Percentiles rank a stretch among this genome's conserved stretches.
Conservation (phyloP, 202 grass and related monocot genomes). For the Panicum virgatum region DNA sequence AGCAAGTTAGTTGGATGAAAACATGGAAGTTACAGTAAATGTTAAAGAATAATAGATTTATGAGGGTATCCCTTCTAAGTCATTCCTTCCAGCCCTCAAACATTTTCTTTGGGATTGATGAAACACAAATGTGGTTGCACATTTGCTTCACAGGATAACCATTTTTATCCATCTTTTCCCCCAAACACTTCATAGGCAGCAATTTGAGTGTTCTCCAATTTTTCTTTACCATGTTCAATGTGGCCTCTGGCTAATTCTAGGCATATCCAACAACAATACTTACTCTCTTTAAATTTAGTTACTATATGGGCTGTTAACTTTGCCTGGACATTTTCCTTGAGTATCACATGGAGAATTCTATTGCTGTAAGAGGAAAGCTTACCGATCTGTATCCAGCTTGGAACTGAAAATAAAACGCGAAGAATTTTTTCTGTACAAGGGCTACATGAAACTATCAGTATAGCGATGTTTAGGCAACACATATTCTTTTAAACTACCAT, state of each 20-base stretch:
- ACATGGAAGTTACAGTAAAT: neutral
- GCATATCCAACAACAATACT: neutral
- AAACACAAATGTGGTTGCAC: neutral
- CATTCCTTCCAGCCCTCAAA: neutral
- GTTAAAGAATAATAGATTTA: neutral
- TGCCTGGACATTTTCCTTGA: neutral
- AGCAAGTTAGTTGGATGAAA: neutral
- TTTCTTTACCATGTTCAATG: neutral
- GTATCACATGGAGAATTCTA: conserved; percentile 13
- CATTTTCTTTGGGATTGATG: neutral
- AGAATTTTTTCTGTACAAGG: neutral
- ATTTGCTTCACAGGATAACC: neutral
- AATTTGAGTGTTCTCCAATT: neutral
- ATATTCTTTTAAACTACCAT: neutral
- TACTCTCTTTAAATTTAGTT: conserved; percentile 3
- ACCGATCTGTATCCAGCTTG: neutral
- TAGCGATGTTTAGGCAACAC: neutral
- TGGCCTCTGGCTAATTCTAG: conserved; percentile 4
- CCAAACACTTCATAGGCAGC: neutral
- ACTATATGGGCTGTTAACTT: neutral
- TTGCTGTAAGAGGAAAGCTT: conserved; percentile 21
- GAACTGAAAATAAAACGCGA: conserved; percentile 29
- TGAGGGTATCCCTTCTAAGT: neutral
- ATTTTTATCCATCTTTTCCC: neutral
- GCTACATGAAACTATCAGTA: conserved; percentile 12